Base-by-base conservation (phyloP, 192 early-diverging fungal species). In the Chytriomyces confervae region DNA sequence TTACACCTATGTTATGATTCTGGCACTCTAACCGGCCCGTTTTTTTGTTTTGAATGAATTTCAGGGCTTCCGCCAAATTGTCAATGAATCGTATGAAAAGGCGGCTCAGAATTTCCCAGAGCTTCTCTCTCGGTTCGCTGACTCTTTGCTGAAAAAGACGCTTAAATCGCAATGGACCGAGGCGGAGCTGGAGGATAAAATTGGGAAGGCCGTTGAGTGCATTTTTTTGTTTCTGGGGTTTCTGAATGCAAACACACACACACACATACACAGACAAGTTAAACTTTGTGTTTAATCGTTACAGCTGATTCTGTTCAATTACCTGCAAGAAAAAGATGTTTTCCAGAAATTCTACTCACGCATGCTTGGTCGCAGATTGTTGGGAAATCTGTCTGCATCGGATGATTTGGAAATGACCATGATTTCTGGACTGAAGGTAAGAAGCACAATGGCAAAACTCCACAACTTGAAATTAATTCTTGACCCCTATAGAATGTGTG, bases 321-420 rank as follows among this genome's bases (percentile, higher is more conserved):
- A 94, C 80, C 87, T 96, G 20, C 92, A 95, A 61, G 95, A 96
- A 71, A 96, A 96, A 73, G 95, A 96, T 72, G 84, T 96, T 1
- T 96, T 94, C 84, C 95, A 96, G 85, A 95, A 95, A 83, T 94
- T 95, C 72, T 96, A 96, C 75, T 90, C 93, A 6, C 85, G 93
- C 20, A 86, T 90, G 78, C 85, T 96, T 29, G 95, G 94, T 5
- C 95, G 94, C 76, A 88, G 95, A 11, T 79, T 96, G 3, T 91
- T 96, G n/a, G 89, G 91, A 78, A 84, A 86, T 9, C 83, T 88
- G 6, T 93, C 91, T 9, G 69, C 84, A 23, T 93, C 92, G 5
- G 93, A 94, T 43, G 95, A 96, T 44, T 81, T 90, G n/a, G 95
- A 96, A 76, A 80, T 84, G 7, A 90, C 81, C 66, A 92, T 95